Percentiles rank a stretch among this genome's conserved stretches.
Evolutionary conservation across 176 grass and related monocot species (phyloP).

Genomic region (Triticum urartu): DNA sequence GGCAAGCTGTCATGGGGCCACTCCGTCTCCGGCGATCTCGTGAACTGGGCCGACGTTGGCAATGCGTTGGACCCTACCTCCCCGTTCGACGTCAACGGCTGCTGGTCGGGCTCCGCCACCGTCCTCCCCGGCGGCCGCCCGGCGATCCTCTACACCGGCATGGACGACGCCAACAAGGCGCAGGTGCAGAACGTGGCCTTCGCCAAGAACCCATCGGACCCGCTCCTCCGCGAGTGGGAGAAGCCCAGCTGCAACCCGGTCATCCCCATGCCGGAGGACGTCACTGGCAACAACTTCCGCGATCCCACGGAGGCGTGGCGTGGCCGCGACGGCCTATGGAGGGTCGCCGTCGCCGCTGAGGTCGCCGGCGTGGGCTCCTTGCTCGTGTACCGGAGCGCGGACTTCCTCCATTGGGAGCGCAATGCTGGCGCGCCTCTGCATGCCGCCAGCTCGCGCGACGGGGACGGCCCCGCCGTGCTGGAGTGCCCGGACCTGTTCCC

Average conservation of each 20-base stretch:
- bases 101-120: constrained; percentile 77
- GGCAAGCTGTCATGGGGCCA: constrained; percentile 78
- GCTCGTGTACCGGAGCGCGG: constrained; percentile 46
- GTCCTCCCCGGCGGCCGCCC: constrained; percentile 47
- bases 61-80: constrained; percentile 48
- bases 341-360: constrained; percentile 40
- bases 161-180: constrained; percentile 9
- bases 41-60: constrained; percentile 60
- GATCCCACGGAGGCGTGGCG: constrained; percentile 78
- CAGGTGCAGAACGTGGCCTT: constrained; percentile 77
- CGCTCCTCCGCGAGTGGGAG: constrained; percentile 53
- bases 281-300: constrained; percentile 46
- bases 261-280: constrained; percentile 35
- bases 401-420: constrained; percentile 57
- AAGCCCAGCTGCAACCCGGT: constrained; percentile 75
- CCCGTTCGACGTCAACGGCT: constrained; percentile 65
- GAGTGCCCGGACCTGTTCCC: constrained; percentile 90
- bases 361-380: constrained; percentile 36
- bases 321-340: constrained; percentile 62
- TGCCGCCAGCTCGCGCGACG: not conserved
- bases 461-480: constrained; percentile 30
- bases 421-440: constrained; percentile 35
- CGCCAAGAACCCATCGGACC: constrained; percentile 47
- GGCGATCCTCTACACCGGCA: constrained; percentile 73
- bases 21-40: constrained; percentile 72